Evolutionary conservation across 2,329 filamentous ascomycete species (phyloP).

Genomic region (Fusarium sp.): DNA sequence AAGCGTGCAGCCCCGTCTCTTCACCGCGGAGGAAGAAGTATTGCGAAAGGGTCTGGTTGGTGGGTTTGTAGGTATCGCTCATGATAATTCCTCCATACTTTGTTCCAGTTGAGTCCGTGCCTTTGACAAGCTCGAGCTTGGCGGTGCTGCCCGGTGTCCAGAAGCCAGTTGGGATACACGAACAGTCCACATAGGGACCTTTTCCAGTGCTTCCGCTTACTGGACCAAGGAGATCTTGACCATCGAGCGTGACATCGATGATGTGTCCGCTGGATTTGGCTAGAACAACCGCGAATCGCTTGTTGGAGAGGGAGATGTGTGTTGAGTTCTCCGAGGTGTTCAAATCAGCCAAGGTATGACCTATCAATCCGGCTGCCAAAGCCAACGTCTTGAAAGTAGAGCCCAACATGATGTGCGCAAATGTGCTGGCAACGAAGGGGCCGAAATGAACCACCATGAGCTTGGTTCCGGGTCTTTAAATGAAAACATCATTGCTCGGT

Average conservation of each 20-base stretch:
- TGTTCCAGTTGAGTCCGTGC: slow-evolving; percentile 59
- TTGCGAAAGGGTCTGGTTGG: slow-evolving; percentile 70
- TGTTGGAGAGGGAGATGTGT: slow-evolving; percentile 37
- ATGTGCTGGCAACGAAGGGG: fast-evolving
- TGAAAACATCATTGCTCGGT: not conserved
- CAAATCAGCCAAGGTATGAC: slow-evolving; percentile 11
- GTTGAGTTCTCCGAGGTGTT: slow-evolving; percentile 33
- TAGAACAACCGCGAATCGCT: slow-evolving; percentile 22
- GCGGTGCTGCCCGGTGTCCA: slow-evolving; percentile 68
- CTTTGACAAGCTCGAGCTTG: slow-evolving; percentile 57
- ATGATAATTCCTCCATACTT: slow-evolving; percentile 69
- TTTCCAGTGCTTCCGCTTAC: slow-evolving; percentile 54
- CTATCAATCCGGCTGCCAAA: slow-evolving; percentile 3
- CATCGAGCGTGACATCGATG: slow-evolving; percentile 41
- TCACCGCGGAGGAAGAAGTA: slow-evolving; percentile 72
- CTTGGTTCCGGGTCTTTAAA: not conserved
- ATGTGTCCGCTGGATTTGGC: slow-evolving; percentile 37
- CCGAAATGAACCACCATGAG: fast-evolving
- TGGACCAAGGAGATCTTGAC: slow-evolving; percentile 62
- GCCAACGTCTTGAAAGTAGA: slow-evolving; percentile 1
- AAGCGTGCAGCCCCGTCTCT: slow-evolving; percentile 71
- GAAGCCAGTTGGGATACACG: slow-evolving; percentile 68
- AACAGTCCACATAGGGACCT: slow-evolving; percentile 71
- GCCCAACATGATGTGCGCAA: slow-evolving; percentile 1
- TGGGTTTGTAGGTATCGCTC: slow-evolving; percentile 67